Evolutionary conservation across 1,139 yeast species (phyloP).

Genomic region (Diutina catenulata): DNA sequence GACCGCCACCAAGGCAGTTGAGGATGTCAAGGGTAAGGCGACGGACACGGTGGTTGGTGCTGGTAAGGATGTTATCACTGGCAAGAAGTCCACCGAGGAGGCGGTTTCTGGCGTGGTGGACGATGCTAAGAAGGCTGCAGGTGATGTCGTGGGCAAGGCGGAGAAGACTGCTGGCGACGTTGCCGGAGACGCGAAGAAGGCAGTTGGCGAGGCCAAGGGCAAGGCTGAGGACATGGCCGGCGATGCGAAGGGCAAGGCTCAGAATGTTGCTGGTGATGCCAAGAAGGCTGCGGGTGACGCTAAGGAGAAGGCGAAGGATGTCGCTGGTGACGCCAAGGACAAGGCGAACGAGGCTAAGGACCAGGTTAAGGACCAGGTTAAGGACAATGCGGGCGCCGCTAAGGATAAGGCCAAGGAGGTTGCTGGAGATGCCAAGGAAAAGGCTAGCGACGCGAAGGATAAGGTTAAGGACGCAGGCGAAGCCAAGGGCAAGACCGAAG

Average conservation of each 20-base stretch:
- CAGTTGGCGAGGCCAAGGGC: neutral
- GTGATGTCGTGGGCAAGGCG: too few relatives aligned
- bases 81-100: too few relatives aligned
- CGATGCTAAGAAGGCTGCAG: too few relatives aligned
- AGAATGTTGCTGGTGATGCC: neutral
- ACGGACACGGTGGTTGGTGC: too few relatives aligned
- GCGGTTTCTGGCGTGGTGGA: too few relatives aligned
- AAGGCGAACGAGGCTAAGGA: neutral
- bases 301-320: neutral
- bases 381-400: neutral
- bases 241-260: neutral
- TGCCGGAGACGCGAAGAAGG: neutral
- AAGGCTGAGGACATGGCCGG: neutral
- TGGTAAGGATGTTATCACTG: too few relatives aligned
- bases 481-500: constrained; percentile 14
- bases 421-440: constrained; percentile 5
- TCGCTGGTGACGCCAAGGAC: neutral
- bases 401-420: neutral
- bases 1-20: too few relatives aligned
- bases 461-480: constrained; percentile 11
- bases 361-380: neutral
- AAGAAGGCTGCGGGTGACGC: neutral
- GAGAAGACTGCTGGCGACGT: too few relatives aligned
- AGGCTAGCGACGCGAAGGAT: constrained; percentile 9
- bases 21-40: too few relatives aligned